A percentile compares a stretch with the other conserved stretches of the same genome.
phyloP scores from a whole-genome alignment of 2,329 filamentous ascomycete genomes.

The Scedosporium boydii region DNA sequence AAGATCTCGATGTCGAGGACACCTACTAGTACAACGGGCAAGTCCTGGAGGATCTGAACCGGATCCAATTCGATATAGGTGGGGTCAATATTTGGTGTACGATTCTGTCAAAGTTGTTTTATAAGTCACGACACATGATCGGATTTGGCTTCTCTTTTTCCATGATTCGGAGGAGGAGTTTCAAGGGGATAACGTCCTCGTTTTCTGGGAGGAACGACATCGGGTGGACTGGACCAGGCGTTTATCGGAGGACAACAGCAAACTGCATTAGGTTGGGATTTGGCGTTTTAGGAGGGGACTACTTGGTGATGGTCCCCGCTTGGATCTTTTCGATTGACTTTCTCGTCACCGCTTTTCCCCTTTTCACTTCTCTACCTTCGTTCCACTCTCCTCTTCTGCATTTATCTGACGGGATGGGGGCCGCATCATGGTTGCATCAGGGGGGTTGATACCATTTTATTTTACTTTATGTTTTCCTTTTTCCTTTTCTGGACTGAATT shows the following conservation, averaged over 20 bases:
- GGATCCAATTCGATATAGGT: not conserved
- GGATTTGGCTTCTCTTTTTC: not conserved
- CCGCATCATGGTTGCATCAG: not conserved
- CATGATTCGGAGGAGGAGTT: not conserved
- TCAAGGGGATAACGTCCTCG: not conserved
- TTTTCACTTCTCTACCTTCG: not conserved
- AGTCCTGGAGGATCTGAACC: not conserved
- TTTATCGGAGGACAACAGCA: too few species aligned
- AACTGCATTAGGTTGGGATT: too few species aligned
- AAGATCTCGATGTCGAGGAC: not conserved
- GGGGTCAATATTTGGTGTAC: not conserved
- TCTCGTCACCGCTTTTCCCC: not conserved
- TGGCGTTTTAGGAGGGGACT: too few species aligned
- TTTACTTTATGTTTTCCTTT: not conserved
- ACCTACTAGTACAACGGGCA: not conserved
- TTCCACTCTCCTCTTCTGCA: not conserved
- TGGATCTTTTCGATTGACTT: not conserved
- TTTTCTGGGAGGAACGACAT: too few species aligned
- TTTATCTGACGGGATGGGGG: not conserved
- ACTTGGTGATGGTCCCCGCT: not conserved
- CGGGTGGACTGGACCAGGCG: too few species aligned
- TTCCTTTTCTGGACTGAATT: not conserved
- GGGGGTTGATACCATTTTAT: not conserved
- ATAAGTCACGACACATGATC: not conserved
- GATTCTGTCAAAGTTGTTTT: not conserved